Evolutionary conservation across 1,284 basidiomycete genomes (phyloP).

Genomic region (Cutaneotrichosporon arboriforme): DNA sequence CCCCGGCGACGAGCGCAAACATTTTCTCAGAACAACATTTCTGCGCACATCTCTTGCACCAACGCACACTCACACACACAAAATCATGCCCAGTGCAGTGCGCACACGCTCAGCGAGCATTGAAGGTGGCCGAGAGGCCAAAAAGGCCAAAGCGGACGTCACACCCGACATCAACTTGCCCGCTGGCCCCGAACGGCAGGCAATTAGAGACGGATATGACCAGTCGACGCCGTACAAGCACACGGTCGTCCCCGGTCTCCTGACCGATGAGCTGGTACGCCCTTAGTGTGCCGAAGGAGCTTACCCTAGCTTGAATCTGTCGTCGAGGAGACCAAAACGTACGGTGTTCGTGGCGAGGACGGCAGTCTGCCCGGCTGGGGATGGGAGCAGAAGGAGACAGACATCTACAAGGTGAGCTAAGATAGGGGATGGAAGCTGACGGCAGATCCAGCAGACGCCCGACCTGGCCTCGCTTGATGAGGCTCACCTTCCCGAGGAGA

Average conservation of each 20-base stretch:
- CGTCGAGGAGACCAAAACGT: constrained; percentile 52
- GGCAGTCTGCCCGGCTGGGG: constrained; percentile 51
- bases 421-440: neutral
- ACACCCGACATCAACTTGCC: constrained; percentile 28
- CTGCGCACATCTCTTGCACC: neutral
- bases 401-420: constrained; percentile 84
- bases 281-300: constrained; percentile 20
- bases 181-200: constrained; percentile 14
- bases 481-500: constrained; percentile 54
- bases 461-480: constrained; percentile 86
- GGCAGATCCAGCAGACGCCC: constrained; percentile 90
- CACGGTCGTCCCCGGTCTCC: constrained; percentile 72
- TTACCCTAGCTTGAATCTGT: constrained; percentile 59
- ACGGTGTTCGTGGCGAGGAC: constrained; percentile 44
- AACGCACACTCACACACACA: neutral
- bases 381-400: constrained; percentile 95
- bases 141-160: constrained; percentile 24
- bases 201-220: constrained; percentile 53
- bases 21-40: neutral
- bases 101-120: constrained; percentile 24
- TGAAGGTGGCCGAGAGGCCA: constrained; percentile 12
- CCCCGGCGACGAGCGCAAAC: neutral
- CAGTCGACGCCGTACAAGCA: constrained; percentile 73
- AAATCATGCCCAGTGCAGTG: constrained; percentile 28
- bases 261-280: constrained; percentile 71